A percentile compares a stretch with the other conserved stretches of the same genome.
Conservation (phyloP, 1,139 yeast genomes). For the Suhomyces bolitotheri region DNA sequence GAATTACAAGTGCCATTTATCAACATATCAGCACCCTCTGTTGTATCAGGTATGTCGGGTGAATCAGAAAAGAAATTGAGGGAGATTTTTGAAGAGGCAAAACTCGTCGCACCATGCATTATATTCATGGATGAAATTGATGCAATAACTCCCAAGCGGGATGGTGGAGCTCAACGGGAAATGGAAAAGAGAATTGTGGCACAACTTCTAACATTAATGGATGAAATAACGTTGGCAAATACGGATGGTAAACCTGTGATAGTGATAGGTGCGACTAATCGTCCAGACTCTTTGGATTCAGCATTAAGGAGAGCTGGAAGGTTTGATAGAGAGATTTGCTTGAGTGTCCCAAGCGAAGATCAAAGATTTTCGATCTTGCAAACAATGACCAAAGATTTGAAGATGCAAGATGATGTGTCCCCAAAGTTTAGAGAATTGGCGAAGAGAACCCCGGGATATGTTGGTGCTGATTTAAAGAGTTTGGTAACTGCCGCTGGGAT, state of each 20-base stretch:
- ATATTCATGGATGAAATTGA: conserved; percentile 96
- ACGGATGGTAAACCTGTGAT: conserved; percentile 88
- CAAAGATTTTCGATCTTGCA: conserved; percentile 75
- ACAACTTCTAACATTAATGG: conserved; percentile 90
- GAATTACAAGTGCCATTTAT: conserved; percentile 92
- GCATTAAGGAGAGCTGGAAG: conserved; percentile 53
- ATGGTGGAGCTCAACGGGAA: conserved; percentile 92
- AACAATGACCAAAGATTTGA: conserved; percentile 68
- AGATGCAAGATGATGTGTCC: conserved; percentile 56
- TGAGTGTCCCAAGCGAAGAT: conserved; percentile 87
- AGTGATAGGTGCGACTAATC: conserved; percentile 51
- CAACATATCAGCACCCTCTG: conserved; percentile 90
- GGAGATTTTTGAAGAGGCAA: conserved; percentile 93
- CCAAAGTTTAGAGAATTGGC: conserved; percentile 77
- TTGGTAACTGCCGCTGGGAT: conserved; percentile 95
- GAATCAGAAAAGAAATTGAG: conserved; percentile 93
- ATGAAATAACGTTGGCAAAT: conserved; percentile 81
- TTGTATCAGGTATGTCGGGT: conserved; percentile 99
- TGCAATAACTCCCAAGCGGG: conserved; percentile 97
- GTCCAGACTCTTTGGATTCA: conserved; percentile 51
- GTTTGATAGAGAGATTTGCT: conserved; percentile 53
- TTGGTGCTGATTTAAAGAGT: conserved; percentile 95
- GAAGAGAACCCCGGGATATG: conserved; percentile 95
- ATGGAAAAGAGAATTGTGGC: conserved; percentile 98
- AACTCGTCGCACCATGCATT: conserved; percentile 83